Conservation (phyloP, 2,329 filamentous ascomycete genomes). For the Aspergillus oerlinghausenensis region DNA sequence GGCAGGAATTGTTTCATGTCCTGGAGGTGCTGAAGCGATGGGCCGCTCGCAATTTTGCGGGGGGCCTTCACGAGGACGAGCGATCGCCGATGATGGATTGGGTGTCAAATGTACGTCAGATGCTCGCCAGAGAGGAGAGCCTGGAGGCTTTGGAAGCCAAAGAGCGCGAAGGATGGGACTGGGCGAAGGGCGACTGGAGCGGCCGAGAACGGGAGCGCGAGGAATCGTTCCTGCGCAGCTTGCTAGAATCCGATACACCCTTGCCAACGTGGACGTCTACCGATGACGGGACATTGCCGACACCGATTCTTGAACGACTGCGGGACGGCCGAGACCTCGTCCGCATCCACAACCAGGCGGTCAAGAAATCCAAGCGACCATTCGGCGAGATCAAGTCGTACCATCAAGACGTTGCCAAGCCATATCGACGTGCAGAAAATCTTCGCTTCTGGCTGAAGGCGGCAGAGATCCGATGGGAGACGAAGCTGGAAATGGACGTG, state of each 20-base stretch:
- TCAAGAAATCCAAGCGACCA: conserved; percentile 76
- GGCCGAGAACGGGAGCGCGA: conserved; percentile 73
- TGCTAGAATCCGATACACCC: conserved; percentile 53
- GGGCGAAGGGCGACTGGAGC: conserved; percentile 75
- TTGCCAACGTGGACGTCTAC: conserved; percentile 66
- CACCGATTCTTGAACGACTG: conserved; percentile 68
- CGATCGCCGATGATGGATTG: conserved; percentile 69
- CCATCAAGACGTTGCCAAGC: conserved; percentile 90
- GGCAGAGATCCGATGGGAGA: conserved; percentile 88
- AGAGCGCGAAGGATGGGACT: conserved; percentile 71
- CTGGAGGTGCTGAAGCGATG: conserved; percentile 90
- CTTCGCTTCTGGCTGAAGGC: conserved; percentile 95
- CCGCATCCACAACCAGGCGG: conserved; percentile 81
- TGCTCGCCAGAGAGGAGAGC: conserved; percentile 71
- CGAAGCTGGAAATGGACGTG: conserved; percentile 75
- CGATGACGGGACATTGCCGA: conserved; percentile 44
- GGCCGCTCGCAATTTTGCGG: conserved; percentile 79
- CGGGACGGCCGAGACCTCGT: conserved; percentile 78
- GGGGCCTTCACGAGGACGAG: conserved; percentile 76
- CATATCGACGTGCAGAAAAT: conserved; percentile 90
- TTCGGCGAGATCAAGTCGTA: conserved; percentile 87
- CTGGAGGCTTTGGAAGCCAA: conserved; percentile 69
- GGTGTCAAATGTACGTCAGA: conserved; percentile 71
- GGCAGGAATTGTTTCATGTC: conserved; percentile 76
- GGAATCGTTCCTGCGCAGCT: conserved; percentile 72